Conservation (phyloP, 192 early-diverging fungal genomes). For the Mortierella antarctica region DNA sequence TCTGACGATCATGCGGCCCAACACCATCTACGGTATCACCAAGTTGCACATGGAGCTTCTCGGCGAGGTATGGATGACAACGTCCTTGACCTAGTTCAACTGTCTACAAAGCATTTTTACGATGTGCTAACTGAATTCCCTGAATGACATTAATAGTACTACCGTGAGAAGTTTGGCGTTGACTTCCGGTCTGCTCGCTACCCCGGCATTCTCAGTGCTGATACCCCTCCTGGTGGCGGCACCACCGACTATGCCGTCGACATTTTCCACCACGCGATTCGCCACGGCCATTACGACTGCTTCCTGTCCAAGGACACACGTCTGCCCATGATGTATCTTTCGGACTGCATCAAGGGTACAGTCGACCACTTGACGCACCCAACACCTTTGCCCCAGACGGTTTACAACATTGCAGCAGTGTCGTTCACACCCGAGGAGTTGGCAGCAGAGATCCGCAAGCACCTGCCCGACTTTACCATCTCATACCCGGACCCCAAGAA, state of each 20-base stretch:
- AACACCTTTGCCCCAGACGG: constrained; percentile 61
- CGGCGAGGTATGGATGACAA: constrained; percentile 56
- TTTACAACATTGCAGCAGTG: constrained; percentile 73
- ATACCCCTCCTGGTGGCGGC: constrained; percentile 75
- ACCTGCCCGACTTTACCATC: constrained; percentile 65
- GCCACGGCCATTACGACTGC: constrained; percentile 65
- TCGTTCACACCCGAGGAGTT: constrained; percentile 69
- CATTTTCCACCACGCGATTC: constrained; percentile 74
- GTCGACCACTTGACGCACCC: constrained; percentile 68
- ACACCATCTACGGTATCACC: constrained; percentile 77
- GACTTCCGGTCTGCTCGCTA: constrained; percentile 75
- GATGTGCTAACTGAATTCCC: no score
- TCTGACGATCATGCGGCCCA: constrained; percentile 73
- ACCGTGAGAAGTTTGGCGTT: constrained; percentile 69
- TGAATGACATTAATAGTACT: constrained; percentile 53
- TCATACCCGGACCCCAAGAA: constrained; percentile 56
- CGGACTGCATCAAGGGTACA: constrained; percentile 74
- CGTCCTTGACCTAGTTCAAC: not conserved
- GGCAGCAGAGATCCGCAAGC: constrained; percentile 62
- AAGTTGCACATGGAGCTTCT: constrained; percentile 75
- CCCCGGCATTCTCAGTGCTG: constrained; percentile 72
- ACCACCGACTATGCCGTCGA: constrained; percentile 78
- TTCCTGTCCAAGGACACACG: constrained; percentile 67
- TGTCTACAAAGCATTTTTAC: not conserved
- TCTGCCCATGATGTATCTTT: constrained; percentile 76